phyloP scores from a whole-genome alignment of 352 stramenopile species.

The Saprolegnia parasitica region DNA sequence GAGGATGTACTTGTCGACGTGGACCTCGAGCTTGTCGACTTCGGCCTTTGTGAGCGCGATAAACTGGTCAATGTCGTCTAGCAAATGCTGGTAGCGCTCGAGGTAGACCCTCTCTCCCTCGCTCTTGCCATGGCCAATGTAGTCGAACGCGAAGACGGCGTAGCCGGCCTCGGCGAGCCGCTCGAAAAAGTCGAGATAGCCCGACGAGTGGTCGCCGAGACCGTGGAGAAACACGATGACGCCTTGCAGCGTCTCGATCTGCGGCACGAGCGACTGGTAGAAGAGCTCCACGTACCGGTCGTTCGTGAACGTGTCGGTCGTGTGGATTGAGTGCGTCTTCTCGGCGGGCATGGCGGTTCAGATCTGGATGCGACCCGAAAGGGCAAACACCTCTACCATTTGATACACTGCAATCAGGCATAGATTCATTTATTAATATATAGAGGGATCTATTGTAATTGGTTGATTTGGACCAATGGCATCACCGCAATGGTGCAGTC shows the following conservation, averaged over 20 bases:
- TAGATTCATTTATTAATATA: no score
- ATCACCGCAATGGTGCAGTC: no score
- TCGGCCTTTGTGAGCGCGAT: constrained; percentile 24
- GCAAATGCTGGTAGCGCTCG: constrained; percentile 32
- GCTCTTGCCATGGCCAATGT: constrained; percentile 37
- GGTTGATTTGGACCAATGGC: no score
- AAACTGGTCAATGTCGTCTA: constrained; percentile 34
- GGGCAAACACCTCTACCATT: no score
- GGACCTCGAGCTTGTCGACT: neutral
- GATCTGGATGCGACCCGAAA: no score
- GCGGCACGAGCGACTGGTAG: constrained; percentile 24
- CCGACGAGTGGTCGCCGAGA: constrained; percentile 33
- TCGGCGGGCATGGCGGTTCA: neutral
- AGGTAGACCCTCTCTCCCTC: constrained; percentile 34
- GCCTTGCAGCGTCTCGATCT: constrained; percentile 33
- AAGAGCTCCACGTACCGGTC: constrained; percentile 12
- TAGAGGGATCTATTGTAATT: no score
- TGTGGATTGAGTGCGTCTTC: constrained; percentile 2
- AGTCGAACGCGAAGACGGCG: constrained; percentile 35
- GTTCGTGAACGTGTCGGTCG: constrained; percentile 14
- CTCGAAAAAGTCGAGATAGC: constrained; percentile 36
- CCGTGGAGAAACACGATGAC: constrained; percentile 36
- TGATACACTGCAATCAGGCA: no score
- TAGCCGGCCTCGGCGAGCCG: constrained; percentile 33
- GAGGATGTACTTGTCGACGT: constrained; percentile 1